Evolutionary conservation across 129 eudicot genomes (phyloP), one percentile per base, ranked within the genome.

Genomic region (Flaveria trinervia): DNA sequence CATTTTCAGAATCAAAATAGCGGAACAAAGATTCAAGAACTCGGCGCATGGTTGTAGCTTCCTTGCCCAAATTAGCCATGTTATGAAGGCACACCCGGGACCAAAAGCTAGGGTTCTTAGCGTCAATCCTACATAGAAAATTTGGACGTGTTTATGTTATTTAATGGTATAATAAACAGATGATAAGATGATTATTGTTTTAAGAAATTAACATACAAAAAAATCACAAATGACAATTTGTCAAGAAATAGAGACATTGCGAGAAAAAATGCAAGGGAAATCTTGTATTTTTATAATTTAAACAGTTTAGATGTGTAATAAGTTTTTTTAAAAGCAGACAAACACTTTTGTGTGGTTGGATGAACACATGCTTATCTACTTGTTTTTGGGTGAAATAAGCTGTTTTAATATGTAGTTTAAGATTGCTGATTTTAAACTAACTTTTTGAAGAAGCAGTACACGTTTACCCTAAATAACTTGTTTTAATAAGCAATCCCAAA

Each of bases 11-110:
- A 76, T 89, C 99, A 60, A 95, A 95, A 83, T 81, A 76, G 51
- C 96, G 95, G 41, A 95, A 92, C 77, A 95, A 79, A 49, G 96
- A 95, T 83, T 95, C 99, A 13, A 95, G 74, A 75, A 95, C 92
- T 30, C 95, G 99, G 7, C 99, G 89, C 86, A 87, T 88, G 49
- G 97, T 91, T 55, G 97, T 87, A 28, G 88, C 97, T 86, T 95
- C 99, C 80, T 85, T 89, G 52, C 89, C 97, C 45, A 92, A 76
- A 72, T 83, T 92, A 71, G 97, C 99, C 97, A 95, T 95, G 79
- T 92, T 95, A 43, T 85, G 79, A 5, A 95, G 88, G 83, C 99
- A 95, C 39, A 92, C 88, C 70, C 89, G 91, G 17, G 97, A 89
- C 99, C 99, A 95, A 82, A 95, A 95, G 66, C 74, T 64, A 18